Conservation (phyloP, 495 filamentous ascomycete species). For the Coniosporium apollinis region DNA sequence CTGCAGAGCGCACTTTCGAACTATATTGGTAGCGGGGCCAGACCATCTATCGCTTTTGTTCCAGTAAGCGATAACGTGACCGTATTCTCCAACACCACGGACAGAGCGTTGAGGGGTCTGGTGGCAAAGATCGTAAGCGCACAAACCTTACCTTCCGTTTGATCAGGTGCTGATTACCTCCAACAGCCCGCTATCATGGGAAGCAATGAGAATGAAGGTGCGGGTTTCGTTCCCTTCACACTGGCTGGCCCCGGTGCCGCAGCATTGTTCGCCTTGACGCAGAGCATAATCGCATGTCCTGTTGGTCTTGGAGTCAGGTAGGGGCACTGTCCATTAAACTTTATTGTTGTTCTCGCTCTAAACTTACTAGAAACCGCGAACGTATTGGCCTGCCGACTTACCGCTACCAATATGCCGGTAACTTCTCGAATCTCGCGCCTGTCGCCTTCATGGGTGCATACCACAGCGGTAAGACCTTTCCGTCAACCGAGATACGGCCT, state of each 20-base stretch:
- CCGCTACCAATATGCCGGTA: conserved; percentile 24
- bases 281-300: conserved; percentile 4
- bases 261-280: conserved; percentile 3
- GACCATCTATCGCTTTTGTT: neutral
- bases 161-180: conserved; percentile 1
- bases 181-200: conserved; percentile 14
- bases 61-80: neutral
- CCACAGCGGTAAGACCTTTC: conserved; percentile 14
- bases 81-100: neutral
- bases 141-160: neutral
- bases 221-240: conserved; percentile 7
- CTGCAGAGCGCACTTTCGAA: neutral
- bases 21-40: neutral
- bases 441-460: conserved; percentile 26
- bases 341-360: neutral
- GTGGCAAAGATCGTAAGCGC: neutral
- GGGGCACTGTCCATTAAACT: neutral
- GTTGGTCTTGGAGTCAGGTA: conserved; percentile 1
- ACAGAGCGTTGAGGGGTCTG: neutral
- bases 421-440: conserved; percentile 23
- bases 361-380: conserved; percentile 3
- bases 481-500: neutral
- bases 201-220: conserved; percentile 12
- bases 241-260: conserved; percentile 5
- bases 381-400: conserved; percentile 14